Evolutionary conservation across 2,329 filamentous ascomycete species (phyloP).

Genomic region (Chrysoporthe cubensis): DNA sequence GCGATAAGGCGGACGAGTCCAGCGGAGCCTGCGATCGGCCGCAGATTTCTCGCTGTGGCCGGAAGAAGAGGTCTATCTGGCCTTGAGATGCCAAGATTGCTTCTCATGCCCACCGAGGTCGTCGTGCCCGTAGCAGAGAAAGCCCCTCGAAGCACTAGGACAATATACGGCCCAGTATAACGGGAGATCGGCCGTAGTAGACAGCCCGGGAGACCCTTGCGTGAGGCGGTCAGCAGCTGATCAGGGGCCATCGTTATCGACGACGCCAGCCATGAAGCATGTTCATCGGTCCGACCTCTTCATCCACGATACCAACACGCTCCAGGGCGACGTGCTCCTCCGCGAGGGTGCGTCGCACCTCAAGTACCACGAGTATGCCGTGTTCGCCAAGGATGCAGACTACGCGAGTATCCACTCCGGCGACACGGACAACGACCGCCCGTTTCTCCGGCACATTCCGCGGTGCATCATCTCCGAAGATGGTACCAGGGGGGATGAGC

Average conservation of each 20-base stretch:
- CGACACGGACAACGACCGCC: slow-evolving; percentile 25
- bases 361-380: slow-evolving; percentile 45
- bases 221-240: background rate
- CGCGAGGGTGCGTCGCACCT: slow-evolving; percentile 38
- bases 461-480: slow-evolving; percentile 42
- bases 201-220: no score
- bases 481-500: slow-evolving; percentile 35
- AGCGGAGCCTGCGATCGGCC: background rate
- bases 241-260: background rate
- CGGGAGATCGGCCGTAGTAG: no score
- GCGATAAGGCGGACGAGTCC: background rate
- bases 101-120: background rate
- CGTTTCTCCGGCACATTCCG: slow-evolving; percentile 34
- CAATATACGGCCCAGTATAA: no score
- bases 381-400: slow-evolving; percentile 34
- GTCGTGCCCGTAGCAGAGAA: no score
- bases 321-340: slow-evolving; percentile 41
- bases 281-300: slow-evolving; percentile 40
- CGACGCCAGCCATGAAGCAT: slow-evolving; percentile 4
- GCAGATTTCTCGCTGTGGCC: background rate
- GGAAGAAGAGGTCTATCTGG: background rate
- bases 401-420: slow-evolving; percentile 31
- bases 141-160: no score
- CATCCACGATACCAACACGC: slow-evolving; percentile 41
- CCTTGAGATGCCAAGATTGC: background rate